Base-by-base conservation (phyloP, 306 rosid genomes). In the Senna siamea region DNA sequence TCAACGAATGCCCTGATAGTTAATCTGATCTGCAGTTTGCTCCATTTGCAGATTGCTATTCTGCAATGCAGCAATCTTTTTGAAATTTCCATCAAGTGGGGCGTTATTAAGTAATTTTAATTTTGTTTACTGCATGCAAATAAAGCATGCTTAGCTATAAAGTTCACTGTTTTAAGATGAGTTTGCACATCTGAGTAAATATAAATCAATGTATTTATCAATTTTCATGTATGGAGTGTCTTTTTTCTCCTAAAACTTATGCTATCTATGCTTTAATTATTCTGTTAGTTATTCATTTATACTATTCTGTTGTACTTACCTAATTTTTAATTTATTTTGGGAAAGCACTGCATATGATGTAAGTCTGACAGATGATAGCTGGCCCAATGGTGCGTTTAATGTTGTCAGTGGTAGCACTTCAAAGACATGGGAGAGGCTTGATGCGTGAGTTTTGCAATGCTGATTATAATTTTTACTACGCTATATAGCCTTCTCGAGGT, bases 341-440 rank as follows among this genome's bases (percentile, higher is more conserved):
- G 41, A 58, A 86, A 94, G 99, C 84, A 87, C 97, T 4, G 96
- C 96, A 6, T 94, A 94, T 69, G 99, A 94, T 71, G 90, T 92
- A 38, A 92, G 90, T 80, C 87, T 92, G 79, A 41, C 77, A 5
- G 99, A 92, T 47, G 95, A 86, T 77, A 89, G 74, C 82, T 94
- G 99, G 99, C 87, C 95, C 50, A 82, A 28, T 65, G 95, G 88
- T 28, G 13, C 72, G 52, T 94, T 94, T 80, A 82, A 80, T 26
- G 9, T 84, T 61, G 73, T 89, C 84, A 87, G 82, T 9, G 97
- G 99, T 19, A 92, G 85, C 80, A 77, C 82, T 67, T 79, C 97
- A 56, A 92, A 81, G 77, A 85, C 96, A 55, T 94, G 99, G 99
- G 99, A 94, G 78, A 94, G 87, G 80, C 95, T 94, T 75, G 97